A percentile compares a stretch with the other conserved stretches of the same genome.
phyloP scores from a whole-genome alignment of 352 stramenopile species.

The Phytophthora vignae region DNA sequence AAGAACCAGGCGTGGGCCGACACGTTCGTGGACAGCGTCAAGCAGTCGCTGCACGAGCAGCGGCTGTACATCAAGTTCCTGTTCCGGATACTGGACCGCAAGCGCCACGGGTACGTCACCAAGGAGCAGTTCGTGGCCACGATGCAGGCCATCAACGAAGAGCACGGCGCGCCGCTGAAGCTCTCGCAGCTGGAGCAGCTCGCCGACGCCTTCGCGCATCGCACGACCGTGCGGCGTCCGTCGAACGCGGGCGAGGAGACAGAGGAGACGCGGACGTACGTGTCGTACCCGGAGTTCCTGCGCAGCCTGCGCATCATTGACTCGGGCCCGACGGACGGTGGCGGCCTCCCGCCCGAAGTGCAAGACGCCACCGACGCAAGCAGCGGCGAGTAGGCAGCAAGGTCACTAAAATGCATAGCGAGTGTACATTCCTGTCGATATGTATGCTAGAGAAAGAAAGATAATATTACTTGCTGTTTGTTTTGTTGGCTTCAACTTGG shows the following conservation, averaged over 20 bases:
- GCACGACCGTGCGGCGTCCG: slow-evolving; percentile 37
- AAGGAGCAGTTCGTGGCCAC: slow-evolving; percentile 77
- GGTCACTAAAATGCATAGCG: background rate
- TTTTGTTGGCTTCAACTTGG: background rate
- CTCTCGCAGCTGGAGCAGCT: slow-evolving; percentile 72
- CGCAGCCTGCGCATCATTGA: slow-evolving; percentile 77
- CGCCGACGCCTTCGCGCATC: slow-evolving; percentile 63
- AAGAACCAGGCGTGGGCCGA: slow-evolving; percentile 70
- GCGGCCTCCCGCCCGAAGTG: background rate
- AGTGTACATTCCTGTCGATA: slow-evolving; percentile 21
- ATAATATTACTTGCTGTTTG: background rate
- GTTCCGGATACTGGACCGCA: slow-evolving; percentile 81
- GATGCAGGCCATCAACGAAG: slow-evolving; percentile 82
- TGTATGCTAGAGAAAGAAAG: slow-evolving; percentile 22
- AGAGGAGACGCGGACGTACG: slow-evolving; percentile 43
- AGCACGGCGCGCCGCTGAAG: slow-evolving; percentile 67
- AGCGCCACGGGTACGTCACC: slow-evolving; percentile 66
- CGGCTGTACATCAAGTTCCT: slow-evolving; percentile 84
- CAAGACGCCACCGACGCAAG: slow-evolving; percentile 19
- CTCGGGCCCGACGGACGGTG: slow-evolving; percentile 35
- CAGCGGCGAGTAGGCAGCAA: slow-evolving; percentile 4
- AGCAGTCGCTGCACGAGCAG: slow-evolving; percentile 81
- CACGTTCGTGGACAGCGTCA: slow-evolving; percentile 72
- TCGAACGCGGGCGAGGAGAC: slow-evolving; percentile 31
- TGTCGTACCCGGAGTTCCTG: slow-evolving; percentile 80